Conservation (phyloP, 805 yeast species). For the Teunomyces barrocoloradensis region DNA sequence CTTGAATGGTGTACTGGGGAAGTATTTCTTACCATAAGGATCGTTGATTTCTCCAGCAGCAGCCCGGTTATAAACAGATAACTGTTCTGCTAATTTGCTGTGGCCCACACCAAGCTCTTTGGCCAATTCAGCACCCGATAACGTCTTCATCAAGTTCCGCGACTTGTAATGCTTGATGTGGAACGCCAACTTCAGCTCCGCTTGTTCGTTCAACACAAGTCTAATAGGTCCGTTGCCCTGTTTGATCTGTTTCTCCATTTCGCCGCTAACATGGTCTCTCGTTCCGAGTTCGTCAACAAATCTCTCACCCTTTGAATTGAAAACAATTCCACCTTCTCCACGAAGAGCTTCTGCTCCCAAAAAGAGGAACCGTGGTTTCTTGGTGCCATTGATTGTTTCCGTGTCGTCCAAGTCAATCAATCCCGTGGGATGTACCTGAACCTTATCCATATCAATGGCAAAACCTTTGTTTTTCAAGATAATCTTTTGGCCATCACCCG, state of each 20-base stretch:
- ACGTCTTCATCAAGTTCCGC: constrained; percentile 51
- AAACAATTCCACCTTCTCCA: constrained; percentile 63
- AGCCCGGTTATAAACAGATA: constrained; percentile 40
- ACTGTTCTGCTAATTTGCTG: constrained; percentile 27
- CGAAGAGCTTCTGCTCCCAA: constrained; percentile 66
- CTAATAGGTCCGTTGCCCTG: constrained; percentile 47
- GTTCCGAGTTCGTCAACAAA: constrained; percentile 62
- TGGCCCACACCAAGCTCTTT: constrained; percentile 36
- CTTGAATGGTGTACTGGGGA: constrained; percentile 47
- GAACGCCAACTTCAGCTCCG: constrained; percentile 45
- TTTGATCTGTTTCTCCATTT: constrained; percentile 45
- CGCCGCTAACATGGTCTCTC: constrained; percentile 58
- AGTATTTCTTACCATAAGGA: constrained; percentile 46
- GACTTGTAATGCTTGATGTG: constrained; percentile 57
- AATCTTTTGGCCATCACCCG: constrained; percentile 63
- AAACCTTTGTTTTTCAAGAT: constrained; percentile 50
- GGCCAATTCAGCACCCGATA: constrained; percentile 43
- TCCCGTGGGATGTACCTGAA: constrained; percentile 70
- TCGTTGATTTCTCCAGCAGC: constrained; percentile 41
- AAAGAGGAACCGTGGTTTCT: constrained; percentile 49
- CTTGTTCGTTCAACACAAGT: constrained; percentile 46
- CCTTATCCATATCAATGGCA: constrained; percentile 62
- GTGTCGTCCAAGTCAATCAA: constrained; percentile 48
- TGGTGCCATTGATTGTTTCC: constrained; percentile 40
- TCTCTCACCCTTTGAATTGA: constrained; percentile 51